Conservation (phyloP, 1,284 basidiomycete genomes). For the Rhizoctonia solani region DNA sequence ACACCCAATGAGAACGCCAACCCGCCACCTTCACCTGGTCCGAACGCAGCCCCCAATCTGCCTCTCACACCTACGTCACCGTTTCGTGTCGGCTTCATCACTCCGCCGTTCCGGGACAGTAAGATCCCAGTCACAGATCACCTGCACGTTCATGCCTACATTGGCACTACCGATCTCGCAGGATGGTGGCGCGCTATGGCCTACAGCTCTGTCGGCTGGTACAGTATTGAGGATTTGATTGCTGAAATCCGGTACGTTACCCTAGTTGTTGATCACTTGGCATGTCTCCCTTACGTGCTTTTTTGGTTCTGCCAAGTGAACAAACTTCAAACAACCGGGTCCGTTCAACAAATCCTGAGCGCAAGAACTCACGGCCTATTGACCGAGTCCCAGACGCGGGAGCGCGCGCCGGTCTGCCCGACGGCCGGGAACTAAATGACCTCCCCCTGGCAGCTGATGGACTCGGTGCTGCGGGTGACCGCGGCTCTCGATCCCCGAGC, state of each 20-base stretch:
- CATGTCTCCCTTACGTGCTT: slow-evolving; percentile 6
- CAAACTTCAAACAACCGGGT: slow-evolving; percentile 72
- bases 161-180: slow-evolving; percentile 62
- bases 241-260: slow-evolving; percentile 70
- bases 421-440: slow-evolving; percentile 55
- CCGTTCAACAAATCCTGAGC: slow-evolving; percentile 62
- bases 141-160: slow-evolving; percentile 72
- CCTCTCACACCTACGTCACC: slow-evolving; percentile 39
- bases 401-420: slow-evolving; percentile 62
- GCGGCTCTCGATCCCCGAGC: slow-evolving; percentile 11
- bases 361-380: slow-evolving; percentile 60
- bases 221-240: slow-evolving; percentile 72
- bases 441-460: slow-evolving; percentile 7
- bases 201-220: slow-evolving; percentile 71
- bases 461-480: slow-evolving; percentile 9
- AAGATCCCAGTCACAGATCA: slow-evolving; percentile 78
- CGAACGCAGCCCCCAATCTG: slow-evolving; percentile 20
- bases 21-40: slow-evolving; percentile 31
- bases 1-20: slow-evolving; percentile 45
- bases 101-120: slow-evolving; percentile 69
- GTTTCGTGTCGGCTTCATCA: slow-evolving; percentile 73
- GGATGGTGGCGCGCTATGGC: slow-evolving; percentile 73
- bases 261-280: slow-evolving; percentile 20
- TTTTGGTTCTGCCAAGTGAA: slow-evolving; percentile 53
- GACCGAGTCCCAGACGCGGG: slow-evolving; percentile 70